Percentiles rank a stretch among this genome's conserved stretches.
Conservation (phyloP, 352 stramenopile genomes). For the Phytophthora idaei region DNA sequence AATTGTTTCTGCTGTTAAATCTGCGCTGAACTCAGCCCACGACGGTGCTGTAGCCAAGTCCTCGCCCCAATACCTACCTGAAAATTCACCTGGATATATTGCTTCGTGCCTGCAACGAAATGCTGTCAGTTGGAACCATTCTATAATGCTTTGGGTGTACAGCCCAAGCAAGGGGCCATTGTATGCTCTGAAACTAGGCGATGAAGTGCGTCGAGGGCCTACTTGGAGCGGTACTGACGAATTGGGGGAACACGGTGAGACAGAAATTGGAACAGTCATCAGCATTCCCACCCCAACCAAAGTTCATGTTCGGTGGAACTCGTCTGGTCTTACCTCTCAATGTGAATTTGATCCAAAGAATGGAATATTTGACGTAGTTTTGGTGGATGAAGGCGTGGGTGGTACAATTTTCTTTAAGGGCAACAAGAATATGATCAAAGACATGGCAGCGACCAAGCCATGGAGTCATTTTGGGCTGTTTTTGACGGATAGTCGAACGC, state of each 20-base stretch:
- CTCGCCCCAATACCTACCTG: constrained; percentile 44
- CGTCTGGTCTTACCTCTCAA: constrained; percentile 31
- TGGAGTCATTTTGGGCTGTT: constrained; percentile 82
- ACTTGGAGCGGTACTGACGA: constrained; percentile 46
- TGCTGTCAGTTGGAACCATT: constrained; percentile 69
- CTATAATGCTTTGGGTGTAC: constrained; percentile 81
- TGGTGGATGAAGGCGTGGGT: constrained; percentile 55
- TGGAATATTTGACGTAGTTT: constrained; percentile 58
- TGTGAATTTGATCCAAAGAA: constrained; percentile 62
- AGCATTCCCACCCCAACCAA: constrained; percentile 46
- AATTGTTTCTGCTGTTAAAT: constrained; percentile 39
- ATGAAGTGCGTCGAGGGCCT: constrained; percentile 67
- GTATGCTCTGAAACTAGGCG: constrained; percentile 70
- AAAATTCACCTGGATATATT: constrained; percentile 47
- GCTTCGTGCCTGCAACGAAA: constrained; percentile 35
- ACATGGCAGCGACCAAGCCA: constrained; percentile 46
- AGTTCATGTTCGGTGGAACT: constrained; percentile 62
- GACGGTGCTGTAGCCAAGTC: constrained; percentile 4
- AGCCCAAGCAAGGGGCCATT: constrained; percentile 41
- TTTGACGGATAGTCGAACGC: constrained; percentile 63
- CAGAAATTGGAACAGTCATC: constrained; percentile 47
- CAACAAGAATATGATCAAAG: constrained; percentile 63
- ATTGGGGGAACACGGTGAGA: constrained; percentile 15
- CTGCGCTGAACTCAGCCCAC: constrained; percentile 6
- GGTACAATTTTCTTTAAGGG: constrained; percentile 78